Percentiles rank a stretch among this genome's conserved stretches.
These are phyloP conservation scores for Bipolaris sorokiniana DNA, from an alignment of 2,329 filamentous ascomycete species.

Conservation along the genomic window DNA sequence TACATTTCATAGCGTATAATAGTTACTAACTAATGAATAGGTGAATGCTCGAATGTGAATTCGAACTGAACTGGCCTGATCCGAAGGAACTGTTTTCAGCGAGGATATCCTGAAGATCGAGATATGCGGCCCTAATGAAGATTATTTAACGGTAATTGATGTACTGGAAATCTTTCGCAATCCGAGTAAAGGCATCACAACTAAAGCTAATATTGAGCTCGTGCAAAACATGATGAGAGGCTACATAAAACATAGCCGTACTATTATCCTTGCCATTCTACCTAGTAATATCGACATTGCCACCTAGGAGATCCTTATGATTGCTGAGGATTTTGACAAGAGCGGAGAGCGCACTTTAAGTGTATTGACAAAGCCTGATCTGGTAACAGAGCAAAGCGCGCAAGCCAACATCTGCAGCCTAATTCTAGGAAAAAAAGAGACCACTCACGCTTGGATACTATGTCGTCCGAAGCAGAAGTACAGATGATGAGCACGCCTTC, in stretches of 20 bases:
- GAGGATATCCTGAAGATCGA: constrained; percentile 31
- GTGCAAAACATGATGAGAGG: constrained; percentile 22
- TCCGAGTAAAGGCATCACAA: constrained; percentile 10
- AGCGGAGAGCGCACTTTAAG: constrained; percentile 44
- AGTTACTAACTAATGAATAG: not conserved
- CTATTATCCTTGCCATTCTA: constrained; percentile 29
- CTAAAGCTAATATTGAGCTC: constrained; percentile 18
- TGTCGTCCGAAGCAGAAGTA: constrained; percentile 40
- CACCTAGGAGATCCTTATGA: constrained; percentile 8
- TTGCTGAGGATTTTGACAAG: constrained; percentile 35
- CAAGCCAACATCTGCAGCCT: constrained; percentile 12
- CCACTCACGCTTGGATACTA: constrained; percentile 38
- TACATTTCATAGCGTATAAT: not conserved
- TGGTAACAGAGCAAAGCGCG: constrained; percentile 29
- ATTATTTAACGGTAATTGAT: constrained; percentile 52
- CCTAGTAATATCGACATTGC: constrained; percentile 47
- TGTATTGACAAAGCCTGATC: constrained; percentile 48
- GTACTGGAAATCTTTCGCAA: constrained; percentile 52
- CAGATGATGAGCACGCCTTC: constrained; percentile 32
- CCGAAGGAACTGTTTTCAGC: constrained; percentile 37
- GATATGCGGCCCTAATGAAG: constrained; percentile 21
- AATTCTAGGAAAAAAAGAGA: constrained; percentile 10
- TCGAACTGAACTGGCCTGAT: constrained; percentile 1
- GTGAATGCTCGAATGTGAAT: constrained; percentile 59
- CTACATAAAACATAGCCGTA: constrained; percentile 27